Conservation (phyloP, 208 protist species). For the Wallacemonas sp. region DNA sequence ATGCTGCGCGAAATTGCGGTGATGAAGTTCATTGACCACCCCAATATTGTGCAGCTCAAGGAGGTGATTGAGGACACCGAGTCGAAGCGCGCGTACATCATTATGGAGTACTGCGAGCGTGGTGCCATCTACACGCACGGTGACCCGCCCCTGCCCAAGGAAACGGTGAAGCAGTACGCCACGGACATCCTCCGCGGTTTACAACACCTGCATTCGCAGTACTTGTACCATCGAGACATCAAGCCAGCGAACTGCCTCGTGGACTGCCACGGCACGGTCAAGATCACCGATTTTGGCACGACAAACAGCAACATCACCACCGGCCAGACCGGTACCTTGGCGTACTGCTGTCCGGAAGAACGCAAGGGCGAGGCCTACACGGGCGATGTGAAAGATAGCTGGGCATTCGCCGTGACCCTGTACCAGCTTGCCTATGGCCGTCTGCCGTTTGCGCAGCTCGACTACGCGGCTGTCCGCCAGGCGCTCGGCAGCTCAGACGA, state of each 20-base stretch:
- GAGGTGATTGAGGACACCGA: conserved; percentile 96
- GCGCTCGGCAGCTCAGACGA: conserved; percentile 22
- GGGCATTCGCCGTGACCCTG: conserved; percentile 90
- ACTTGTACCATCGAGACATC: conserved; percentile 82
- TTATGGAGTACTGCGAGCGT: conserved; percentile 93
- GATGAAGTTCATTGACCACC: conserved; percentile 96
- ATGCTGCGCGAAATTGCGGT: conserved; percentile 95
- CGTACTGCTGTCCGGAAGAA: conserved; percentile 84
- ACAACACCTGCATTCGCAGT: conserved; percentile 79
- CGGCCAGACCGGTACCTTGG: conserved; percentile 62
- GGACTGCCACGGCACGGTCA: conserved; percentile 58
- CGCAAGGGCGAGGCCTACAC: conserved; percentile 44
- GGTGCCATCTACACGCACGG: conserved; percentile 75
- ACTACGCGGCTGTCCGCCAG: conserved; percentile 13
- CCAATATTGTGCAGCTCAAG: conserved; percentile 93
- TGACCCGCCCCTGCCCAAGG: conserved; percentile 46
- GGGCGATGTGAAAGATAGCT: conserved; percentile 86
- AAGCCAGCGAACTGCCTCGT: conserved; percentile 88
- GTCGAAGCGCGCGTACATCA: conserved; percentile 90
- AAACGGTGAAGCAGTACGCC: conserved; percentile 58
- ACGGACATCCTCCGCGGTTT: conserved; percentile 62
- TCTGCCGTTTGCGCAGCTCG: conserved; percentile 46
- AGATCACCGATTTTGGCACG: conserved; percentile 90
- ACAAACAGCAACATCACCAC: conserved; percentile 59
- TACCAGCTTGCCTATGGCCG: conserved; percentile 75